Base-by-base conservation (phyloP, 306 rosid genomes). In the Heteromeles arbutifolia region DNA sequence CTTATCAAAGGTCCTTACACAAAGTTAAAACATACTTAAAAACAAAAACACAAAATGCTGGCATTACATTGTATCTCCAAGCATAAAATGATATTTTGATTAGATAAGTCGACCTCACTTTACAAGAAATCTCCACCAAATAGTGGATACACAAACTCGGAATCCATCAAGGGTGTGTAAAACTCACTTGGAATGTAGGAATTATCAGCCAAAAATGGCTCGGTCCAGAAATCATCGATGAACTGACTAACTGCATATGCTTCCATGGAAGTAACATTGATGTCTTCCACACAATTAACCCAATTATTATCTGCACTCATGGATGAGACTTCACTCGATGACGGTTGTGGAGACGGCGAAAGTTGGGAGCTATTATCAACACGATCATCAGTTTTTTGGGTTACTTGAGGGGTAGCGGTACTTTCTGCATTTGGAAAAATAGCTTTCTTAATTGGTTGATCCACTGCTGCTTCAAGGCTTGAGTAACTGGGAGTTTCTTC, bases 161-260 rank as follows among this genome's bases (percentile, higher is more conserved):
- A 58, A 19, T 78, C 85, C 74, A 59, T 58, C 17, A 64, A 61
- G 61, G 79, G 34, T 3, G 64, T 22, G 11, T 56, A 56, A 11
- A 41, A 25, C 28, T 64, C 79, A 63, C 15, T 64, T 39, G 82
- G 64, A 28, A 62, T 18, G 73, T 69, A 71, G 53, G 61, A 77
- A 57, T 65, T 61, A n/a, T 83, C 88, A 3, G 74, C 57, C 67
- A 81, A 11, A 78, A 85, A 83, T 56, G 87, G 84, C 62, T 85
- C 80, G 21, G 84, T 70, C 91, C 86, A 85, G 79, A 87, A 85
- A 77, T 67, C 48, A 25, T 53, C 84, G 29, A 65, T 54, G 67
- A 78, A 73, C 18, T 76, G 68, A 28, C 8, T 17, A 32, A 3
- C 77, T 11, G 68, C 54, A 28, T 24, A 67, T 1, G 57, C 50